A percentile compares a stretch with the other conserved stretches of the same genome.
phyloP scores from a whole-genome alignment of 169 alveolate genomes.

The Plasmodium inui region DNA sequence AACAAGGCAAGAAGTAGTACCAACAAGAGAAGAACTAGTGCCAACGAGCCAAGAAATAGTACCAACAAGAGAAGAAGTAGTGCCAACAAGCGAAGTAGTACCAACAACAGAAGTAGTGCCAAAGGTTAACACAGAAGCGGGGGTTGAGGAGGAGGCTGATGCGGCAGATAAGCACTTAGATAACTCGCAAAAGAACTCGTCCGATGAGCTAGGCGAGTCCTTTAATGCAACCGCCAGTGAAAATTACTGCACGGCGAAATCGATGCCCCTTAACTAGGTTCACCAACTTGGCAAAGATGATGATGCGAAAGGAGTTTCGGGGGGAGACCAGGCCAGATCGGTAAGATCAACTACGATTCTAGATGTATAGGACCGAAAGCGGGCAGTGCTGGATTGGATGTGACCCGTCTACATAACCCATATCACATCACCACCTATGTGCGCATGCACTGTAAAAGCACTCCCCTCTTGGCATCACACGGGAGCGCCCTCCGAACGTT shows the following conservation, averaged over 20 bases:
- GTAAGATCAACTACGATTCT: neutral
- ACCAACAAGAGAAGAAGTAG: no score
- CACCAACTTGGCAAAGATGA: neutral
- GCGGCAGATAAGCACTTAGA: neutral
- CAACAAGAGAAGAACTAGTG: no score
- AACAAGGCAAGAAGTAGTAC: neutral
- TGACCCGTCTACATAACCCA: neutral
- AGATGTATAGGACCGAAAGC: neutral
- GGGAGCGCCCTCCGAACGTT: neutral
- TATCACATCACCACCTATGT: neutral
- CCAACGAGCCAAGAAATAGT: no score
- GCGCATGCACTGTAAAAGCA: neutral
- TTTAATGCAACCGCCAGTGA: constrained; percentile 19
- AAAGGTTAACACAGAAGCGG: neutral
- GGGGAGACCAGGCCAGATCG: neutral
- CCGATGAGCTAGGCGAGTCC: neutral
- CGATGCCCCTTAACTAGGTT: constrained; percentile 14
- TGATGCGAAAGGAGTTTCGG: neutral
- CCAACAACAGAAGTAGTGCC: neutral
- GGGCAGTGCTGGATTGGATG: neutral
- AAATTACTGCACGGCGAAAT: constrained; percentile 27
- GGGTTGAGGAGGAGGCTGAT: neutral
- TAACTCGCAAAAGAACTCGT: neutral
- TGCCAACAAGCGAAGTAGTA: no score
- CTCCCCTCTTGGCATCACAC: neutral